These are phyloP conservation scores for Pogostemon cablin DNA, from an alignment of 257 asterid species.

Conservation along the genomic window DNA sequence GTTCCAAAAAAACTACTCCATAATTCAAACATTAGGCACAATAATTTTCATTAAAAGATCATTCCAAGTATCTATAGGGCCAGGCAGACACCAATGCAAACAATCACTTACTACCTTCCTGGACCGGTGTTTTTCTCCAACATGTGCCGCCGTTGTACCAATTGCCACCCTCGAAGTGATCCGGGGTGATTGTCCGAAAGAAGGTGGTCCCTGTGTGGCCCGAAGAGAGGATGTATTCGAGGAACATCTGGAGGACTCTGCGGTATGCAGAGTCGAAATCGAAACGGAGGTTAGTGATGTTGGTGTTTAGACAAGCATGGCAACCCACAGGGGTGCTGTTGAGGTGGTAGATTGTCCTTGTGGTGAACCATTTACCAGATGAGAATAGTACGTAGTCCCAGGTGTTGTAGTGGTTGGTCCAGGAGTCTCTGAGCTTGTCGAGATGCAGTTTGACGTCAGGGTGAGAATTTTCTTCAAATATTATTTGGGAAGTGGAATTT, in stretches of 20 bases:
- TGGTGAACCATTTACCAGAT: slow-evolving; percentile 75
- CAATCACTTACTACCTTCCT: slow-evolving; percentile 62
- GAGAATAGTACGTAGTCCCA: slow-evolving; percentile 67
- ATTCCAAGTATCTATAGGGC: slow-evolving; percentile 84
- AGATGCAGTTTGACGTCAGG: slow-evolving; percentile 79
- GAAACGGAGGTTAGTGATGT: slow-evolving; percentile 62
- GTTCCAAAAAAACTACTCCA: too few relatives aligned
- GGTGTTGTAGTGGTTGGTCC: slow-evolving; percentile 57
- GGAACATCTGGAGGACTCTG: slow-evolving; percentile 53
- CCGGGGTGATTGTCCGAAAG: slow-evolving; percentile 62
- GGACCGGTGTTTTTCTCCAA: slow-evolving; percentile 52
- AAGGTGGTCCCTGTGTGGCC: slow-evolving; percentile 58
- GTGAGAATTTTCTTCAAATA: slow-evolving; percentile 51
- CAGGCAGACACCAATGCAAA: slow-evolving; percentile 89
- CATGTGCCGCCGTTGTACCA: slow-evolving; percentile 82
- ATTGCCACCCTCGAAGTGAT: slow-evolving; percentile 75
- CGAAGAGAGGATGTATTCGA: slow-evolving; percentile 46
- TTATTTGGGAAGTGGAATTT: slow-evolving; percentile 59
- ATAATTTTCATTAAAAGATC: slow-evolving; percentile 70
- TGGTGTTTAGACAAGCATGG: slow-evolving; percentile 67
- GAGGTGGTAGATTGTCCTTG: slow-evolving; percentile 60
- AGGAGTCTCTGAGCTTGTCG: slow-evolving; percentile 62
- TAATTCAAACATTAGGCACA: slow-evolving; percentile 24
- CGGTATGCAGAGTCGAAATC: slow-evolving; percentile 45
- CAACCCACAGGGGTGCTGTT: slow-evolving; percentile 59